Evolutionary conservation across 306 rosid species (phyloP).

Genomic region (Cucurbita maxima): DNA sequence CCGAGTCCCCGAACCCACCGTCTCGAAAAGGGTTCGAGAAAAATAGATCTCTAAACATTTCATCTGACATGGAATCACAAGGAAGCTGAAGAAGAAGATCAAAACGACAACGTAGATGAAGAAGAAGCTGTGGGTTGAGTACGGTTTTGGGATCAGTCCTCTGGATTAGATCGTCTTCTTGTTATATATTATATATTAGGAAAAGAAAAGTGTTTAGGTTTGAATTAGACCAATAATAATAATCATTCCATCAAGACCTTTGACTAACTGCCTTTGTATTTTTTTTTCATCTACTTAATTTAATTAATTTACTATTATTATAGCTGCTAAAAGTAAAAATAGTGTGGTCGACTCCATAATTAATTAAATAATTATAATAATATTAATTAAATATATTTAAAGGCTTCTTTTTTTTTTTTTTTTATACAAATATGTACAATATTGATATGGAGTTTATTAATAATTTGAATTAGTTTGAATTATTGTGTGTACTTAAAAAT

Average conservation of each 20-base stretch:
- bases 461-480: not conserved
- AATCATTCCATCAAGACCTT: slow-evolving; percentile 53
- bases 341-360: not conserved
- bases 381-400: not conserved
- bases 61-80: not conserved
- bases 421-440: no score
- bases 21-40: not conserved
- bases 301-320: not conserved
- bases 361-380: not conserved
- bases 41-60: not conserved
- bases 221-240: slow-evolving; percentile 33
- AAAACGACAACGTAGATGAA: not conserved
- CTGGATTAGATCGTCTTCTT: not conserved
- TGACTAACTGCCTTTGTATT: slow-evolving; percentile 29
- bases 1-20: slow-evolving; percentile 30
- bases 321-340: slow-evolving; percentile 1
- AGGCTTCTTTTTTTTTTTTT: no score
- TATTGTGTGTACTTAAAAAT: not conserved
- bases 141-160: not conserved
- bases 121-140: not conserved
- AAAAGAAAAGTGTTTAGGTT: slow-evolving; percentile 35
- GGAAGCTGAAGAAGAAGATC: not conserved
- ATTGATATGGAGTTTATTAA: not conserved
- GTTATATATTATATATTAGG: not conserved
- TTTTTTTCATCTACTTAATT: not conserved